These are phyloP conservation scores for Wallemia ichthyophaga DNA, from an alignment of 1,284 basidiomycete genomes.

Conservation along the genomic window DNA sequence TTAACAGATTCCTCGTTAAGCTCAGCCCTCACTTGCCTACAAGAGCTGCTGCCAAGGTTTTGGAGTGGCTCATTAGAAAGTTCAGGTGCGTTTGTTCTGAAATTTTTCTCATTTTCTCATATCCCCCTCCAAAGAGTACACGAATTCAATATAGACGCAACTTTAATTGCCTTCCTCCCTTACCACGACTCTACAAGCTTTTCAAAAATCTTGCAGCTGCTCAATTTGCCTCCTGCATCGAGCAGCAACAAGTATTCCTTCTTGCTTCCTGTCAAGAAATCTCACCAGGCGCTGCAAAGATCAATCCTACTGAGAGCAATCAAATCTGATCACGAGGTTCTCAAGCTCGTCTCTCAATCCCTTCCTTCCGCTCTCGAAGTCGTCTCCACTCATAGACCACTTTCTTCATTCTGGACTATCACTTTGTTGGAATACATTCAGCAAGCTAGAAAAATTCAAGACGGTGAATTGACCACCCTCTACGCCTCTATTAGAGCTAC, in stretches of 20 bases:
- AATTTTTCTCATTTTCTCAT: background rate
- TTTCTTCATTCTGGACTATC: constrained; percentile 60
- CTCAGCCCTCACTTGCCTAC: constrained; percentile 58
- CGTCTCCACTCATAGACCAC: constrained; percentile 29
- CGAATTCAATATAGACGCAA: constrained; percentile 62
- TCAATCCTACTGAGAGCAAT: constrained; percentile 39
- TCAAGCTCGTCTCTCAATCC: constrained; percentile 34
- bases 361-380: constrained; percentile 30
- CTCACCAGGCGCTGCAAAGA: constrained; percentile 37
- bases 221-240: constrained; percentile 27
- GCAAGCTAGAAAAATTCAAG: constrained; percentile 12
- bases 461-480: constrained; percentile 12
- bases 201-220: constrained; percentile 63
- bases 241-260: constrained; percentile 16
- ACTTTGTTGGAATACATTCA: constrained; percentile 50
- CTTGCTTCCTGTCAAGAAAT: constrained; percentile 40
- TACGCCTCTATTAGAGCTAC: constrained; percentile 13
- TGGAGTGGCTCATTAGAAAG: constrained; percentile 84
- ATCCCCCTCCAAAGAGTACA: constrained; percentile 30
- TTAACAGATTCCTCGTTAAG: constrained; percentile 34
- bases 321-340: constrained; percentile 34
- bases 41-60: constrained; percentile 46
- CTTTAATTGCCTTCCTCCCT: constrained; percentile 60
- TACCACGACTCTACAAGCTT: constrained; percentile 91
- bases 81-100: constrained; percentile 33